Evolutionary conservation across 2,329 filamentous ascomycete genomes (phyloP).

Genomic region (Aspergillus sp.): DNA sequence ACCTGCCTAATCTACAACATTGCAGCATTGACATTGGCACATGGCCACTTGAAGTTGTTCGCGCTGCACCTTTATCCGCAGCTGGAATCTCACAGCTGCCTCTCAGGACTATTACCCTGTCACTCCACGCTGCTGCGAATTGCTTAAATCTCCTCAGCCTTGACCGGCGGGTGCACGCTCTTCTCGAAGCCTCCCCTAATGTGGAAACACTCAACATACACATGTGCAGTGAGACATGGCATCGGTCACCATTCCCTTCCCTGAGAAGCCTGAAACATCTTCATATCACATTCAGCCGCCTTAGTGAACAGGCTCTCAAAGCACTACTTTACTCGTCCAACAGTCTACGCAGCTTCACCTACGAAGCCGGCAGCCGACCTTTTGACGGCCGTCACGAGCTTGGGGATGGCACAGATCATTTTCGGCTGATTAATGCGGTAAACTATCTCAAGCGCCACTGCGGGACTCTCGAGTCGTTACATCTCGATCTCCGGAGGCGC

Average conservation of each 20-base stretch:
- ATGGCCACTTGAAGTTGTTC: too few relatives aligned
- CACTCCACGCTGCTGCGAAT: background rate
- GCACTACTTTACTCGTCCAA: slow-evolving; percentile 2
- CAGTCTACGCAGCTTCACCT: slow-evolving; percentile 14
- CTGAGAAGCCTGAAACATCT: slow-evolving; percentile 11
- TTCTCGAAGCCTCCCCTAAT: background rate
- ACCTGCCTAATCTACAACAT: too few relatives aligned
- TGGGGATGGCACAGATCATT: background rate
- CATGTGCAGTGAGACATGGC: slow-evolving; percentile 6
- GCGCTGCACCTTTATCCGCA: too few relatives aligned
- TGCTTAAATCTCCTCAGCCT: background rate
- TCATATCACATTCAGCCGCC: slow-evolving; percentile 12
- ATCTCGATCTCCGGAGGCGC: background rate
- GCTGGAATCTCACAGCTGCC: too few relatives aligned
- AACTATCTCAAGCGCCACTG: background rate
- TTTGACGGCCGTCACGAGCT: background rate
- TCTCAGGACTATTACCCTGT: background rate
- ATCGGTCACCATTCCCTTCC: background rate
- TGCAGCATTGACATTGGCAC: too few relatives aligned
- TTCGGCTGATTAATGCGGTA: background rate
- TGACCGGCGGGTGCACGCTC: background rate
- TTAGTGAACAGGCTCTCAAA: slow-evolving; percentile 10
- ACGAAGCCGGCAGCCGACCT: slow-evolving; percentile 1
- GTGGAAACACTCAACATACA: slow-evolving; percentile 18
- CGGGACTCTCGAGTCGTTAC: background rate